These are phyloP conservation scores for Boletus pseudo-olivaceus DNA, from an alignment of 768 basidiomycete genomes.

Conservation along the genomic window DNA sequence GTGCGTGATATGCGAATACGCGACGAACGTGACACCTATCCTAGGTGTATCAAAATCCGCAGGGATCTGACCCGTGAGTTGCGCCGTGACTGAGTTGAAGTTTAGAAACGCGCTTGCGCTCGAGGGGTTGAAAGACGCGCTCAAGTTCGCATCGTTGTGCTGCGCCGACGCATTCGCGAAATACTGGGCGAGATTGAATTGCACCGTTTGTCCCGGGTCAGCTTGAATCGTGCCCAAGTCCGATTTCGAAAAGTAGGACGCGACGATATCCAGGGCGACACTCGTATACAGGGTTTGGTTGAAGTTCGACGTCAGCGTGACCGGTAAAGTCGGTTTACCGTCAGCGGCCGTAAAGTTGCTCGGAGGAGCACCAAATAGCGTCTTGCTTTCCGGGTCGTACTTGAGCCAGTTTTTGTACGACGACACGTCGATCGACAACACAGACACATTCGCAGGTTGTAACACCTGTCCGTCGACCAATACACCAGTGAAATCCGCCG, in stretches of 20 bases:
- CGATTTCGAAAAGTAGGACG: slow-evolving; percentile 66
- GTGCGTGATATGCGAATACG: slow-evolving; percentile 61
- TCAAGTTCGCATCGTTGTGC: slow-evolving; percentile 47
- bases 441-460: slow-evolving; percentile 54
- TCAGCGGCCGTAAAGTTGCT: slow-evolving; percentile 35
- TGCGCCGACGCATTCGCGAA: slow-evolving; percentile 47
- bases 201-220: slow-evolving; percentile 46
- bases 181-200: slow-evolving; percentile 53
- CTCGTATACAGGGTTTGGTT: slow-evolving; percentile 66
- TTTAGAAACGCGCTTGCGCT: slow-evolving; percentile 47
- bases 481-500: slow-evolving; percentile 60
- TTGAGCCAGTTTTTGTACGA: slow-evolving; percentile 53
- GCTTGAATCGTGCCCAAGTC: slow-evolving; percentile 55
- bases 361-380: slow-evolving; percentile 65
- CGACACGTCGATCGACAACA: slow-evolving; percentile 57
- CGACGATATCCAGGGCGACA: slow-evolving; percentile 61
- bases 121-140: slow-evolving; percentile 52
- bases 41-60: slow-evolving; percentile 37
- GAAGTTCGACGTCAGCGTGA: slow-evolving; percentile 58
- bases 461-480: slow-evolving; percentile 59
- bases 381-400: slow-evolving; percentile 53
- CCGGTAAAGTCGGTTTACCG: slow-evolving; percentile 46
- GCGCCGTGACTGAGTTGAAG: slow-evolving; percentile 45
- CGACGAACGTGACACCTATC: slow-evolving; percentile 58
- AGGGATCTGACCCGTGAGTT: slow-evolving; percentile 59